phyloP scores from a whole-genome alignment of 1,284 basidiomycete genomes.

The Chalciporus sp. region DNA sequence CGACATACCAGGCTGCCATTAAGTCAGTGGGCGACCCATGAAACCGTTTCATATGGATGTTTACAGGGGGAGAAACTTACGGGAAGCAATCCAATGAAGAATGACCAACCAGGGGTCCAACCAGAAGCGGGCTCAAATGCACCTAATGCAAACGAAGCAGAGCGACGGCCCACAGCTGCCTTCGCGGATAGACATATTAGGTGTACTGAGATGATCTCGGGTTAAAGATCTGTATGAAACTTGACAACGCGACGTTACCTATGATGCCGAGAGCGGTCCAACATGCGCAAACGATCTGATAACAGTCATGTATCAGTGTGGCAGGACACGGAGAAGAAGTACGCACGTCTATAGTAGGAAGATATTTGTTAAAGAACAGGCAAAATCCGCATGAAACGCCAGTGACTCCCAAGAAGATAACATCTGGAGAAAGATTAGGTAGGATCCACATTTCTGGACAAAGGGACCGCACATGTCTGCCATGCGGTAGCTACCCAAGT shows the following conservation, averaged over 20 bases:
- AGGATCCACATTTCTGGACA: not conserved
- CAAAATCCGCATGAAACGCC: conserved; percentile 45
- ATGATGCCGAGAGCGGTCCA: conserved; percentile 58
- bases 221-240: not conserved
- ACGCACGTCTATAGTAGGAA: conserved; percentile 53
- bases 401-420: conserved; percentile 53
- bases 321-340: not conserved
- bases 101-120: conserved; percentile 60
- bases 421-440: conserved; percentile 36
- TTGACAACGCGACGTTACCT: conserved; percentile 29
- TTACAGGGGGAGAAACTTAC: conserved; percentile 34
- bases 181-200: conserved; percentile 50
- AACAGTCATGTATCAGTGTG: not conserved
- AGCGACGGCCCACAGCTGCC: conserved; percentile 48
- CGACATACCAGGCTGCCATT: conserved; percentile 39
- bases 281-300: conserved; percentile 49
- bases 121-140: conserved; percentile 55
- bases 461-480: conserved; percentile 48
- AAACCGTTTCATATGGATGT: not conserved
- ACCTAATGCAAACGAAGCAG: conserved; percentile 49
- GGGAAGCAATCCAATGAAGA: conserved; percentile 57
- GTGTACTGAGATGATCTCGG: conserved; percentile 39
- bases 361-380: conserved; percentile 47
- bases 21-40: not conserved
- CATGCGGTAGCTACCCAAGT: conserved; percentile 51